Base-by-base conservation (phyloP, 2,329 filamentous ascomycete genomes). In the Fusarium tanahbumbuense region DNA sequence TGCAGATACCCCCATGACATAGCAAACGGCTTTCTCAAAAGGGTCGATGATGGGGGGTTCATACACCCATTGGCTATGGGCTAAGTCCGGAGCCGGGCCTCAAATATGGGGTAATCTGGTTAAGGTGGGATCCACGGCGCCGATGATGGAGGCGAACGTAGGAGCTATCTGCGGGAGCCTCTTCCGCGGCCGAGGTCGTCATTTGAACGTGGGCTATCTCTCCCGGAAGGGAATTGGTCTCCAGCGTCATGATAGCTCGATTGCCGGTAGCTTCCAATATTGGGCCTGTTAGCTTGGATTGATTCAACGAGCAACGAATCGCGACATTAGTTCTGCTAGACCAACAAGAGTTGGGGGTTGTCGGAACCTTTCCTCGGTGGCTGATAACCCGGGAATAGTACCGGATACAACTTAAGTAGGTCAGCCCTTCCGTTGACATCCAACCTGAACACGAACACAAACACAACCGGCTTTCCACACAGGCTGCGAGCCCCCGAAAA, bases 11-110 rank as follows among this genome's bases (percentile, higher is more conserved):
- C 71, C 65, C 59, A 73, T 68, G 68, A 60, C 66, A 73, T 68
- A 63, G 52, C 63, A 59, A 42, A 37, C 41, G 22, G 32, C 23
- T 42, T 59, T 50, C 59, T 62, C 59, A 52, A 65, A 66, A 48
- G 42, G 54, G 47, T 40, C 42, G 42, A 66, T 53, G 45, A 59
- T 44, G 47, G 54, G 47, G 61, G 55, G 47, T 48, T 61, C 44
- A 34, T n/a, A 52, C 45, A 56, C 44, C 45, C 25, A 75, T 73
- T 71, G 70, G 71, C 45, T 59, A 46, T 41, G 40, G 27, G 48
- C 37, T 32, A 44, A 22, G 52, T 68, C 73, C 70, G 70, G 65
- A 74, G 73, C 70, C 70, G 73, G 73, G 73, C 64, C 69, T 62
- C 67, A 67, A 70, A 66, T 67, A 70, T 67, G 65, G 68, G 68